Evolutionary conservation across 2,329 filamentous ascomycete genomes (phyloP).

Genomic region (Exophiala lecanii-corni): DNA sequence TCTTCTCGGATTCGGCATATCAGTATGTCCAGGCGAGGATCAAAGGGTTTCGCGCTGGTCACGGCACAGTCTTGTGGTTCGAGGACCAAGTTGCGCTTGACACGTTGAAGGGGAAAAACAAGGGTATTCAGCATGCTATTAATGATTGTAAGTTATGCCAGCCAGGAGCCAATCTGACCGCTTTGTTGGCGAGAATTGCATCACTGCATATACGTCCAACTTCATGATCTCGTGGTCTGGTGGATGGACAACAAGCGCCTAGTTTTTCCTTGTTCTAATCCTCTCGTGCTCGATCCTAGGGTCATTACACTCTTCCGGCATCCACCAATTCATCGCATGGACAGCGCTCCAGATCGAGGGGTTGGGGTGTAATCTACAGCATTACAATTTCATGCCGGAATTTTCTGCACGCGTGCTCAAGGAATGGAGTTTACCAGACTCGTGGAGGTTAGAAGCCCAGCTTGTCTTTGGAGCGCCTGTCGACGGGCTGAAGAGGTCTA

Average conservation of each 20-base stretch:
- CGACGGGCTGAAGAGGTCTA: constrained; percentile 7
- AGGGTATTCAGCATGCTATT: constrained; percentile 71
- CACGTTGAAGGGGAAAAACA: constrained; percentile 51
- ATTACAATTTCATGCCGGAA: constrained; percentile 78
- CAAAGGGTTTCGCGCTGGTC: constrained; percentile 45
- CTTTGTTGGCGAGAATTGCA: not conserved
- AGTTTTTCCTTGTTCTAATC: not conserved
- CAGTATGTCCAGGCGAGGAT: constrained; percentile 15
- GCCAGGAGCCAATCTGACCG: not conserved
- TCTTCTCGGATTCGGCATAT: constrained; percentile 9
- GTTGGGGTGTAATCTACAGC: constrained; percentile 82
- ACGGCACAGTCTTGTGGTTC: constrained; percentile 84
- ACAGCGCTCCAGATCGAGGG: constrained; percentile 77
- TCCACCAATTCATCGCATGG: constrained; percentile 68
- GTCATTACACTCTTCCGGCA: constrained; percentile 71
- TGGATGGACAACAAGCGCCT: no score
- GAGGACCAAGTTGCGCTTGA: constrained; percentile 67
- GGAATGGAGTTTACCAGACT: constrained; percentile 63
- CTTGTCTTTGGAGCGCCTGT: constrained; percentile 65
- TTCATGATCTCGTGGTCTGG: no score
- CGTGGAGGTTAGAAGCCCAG: constrained; percentile 76
- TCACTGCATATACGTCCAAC: constrained; percentile 3
- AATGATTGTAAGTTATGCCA: constrained; percentile 47
- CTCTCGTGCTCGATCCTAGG: constrained; percentile 31
- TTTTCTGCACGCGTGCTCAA: constrained; percentile 25